Percentiles rank a stretch among this genome's conserved stretches.
Evolutionary conservation across 164 flowering plant genomes (phyloP).

Genomic region (Kingdonia uniflora): DNA sequence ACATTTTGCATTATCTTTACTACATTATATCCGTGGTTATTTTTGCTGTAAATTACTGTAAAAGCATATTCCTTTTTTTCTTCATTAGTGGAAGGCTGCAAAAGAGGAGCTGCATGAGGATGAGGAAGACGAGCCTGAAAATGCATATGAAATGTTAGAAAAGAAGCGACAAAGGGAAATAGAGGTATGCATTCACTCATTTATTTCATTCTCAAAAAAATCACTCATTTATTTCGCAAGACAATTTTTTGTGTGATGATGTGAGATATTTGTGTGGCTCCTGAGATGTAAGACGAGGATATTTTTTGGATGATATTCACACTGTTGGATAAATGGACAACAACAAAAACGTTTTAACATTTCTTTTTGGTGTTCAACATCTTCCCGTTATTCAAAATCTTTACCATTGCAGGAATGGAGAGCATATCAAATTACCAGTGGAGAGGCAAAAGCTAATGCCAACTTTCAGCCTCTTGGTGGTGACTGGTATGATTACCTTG

Average conservation of each 20-base stretch:
- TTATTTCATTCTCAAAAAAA: not conserved
- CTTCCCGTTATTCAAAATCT: not conserved
- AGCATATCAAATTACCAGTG: slow-evolving; percentile 79
- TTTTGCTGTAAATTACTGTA: not conserved
- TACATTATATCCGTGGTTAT: not conserved
- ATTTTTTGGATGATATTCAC: too few relatives aligned
- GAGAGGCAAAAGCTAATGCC: slow-evolving; percentile 91
- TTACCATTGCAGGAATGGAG: slow-evolving; percentile 64
- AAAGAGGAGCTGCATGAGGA: slow-evolving; percentile 85
- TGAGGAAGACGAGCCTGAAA: slow-evolving; percentile 78
- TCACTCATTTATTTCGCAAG: too few relatives aligned
- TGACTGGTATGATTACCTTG: slow-evolving; percentile 58
- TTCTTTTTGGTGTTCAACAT: not conserved
- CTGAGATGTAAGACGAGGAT: too few relatives aligned
- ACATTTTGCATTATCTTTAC: slow-evolving; percentile 1
- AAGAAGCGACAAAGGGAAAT: slow-evolving; percentile 77
- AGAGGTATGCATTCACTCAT: slow-evolving; percentile 38
- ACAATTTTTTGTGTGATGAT: too few relatives aligned
- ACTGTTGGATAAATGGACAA: too few relatives aligned
- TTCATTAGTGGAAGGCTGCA: slow-evolving; percentile 89
- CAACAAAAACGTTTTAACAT: not conserved
- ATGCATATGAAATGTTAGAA: slow-evolving; percentile 60
- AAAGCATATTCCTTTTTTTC: too few relatives aligned
- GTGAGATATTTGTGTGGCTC: too few relatives aligned
- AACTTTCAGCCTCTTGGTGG: slow-evolving; percentile 96